Percentiles rank a stretch among this genome's conserved stretches.
These are phyloP conservation scores for Globisporangium ultimum DNA, from an alignment of 352 stramenopile genomes.

Conservation along the genomic window DNA sequence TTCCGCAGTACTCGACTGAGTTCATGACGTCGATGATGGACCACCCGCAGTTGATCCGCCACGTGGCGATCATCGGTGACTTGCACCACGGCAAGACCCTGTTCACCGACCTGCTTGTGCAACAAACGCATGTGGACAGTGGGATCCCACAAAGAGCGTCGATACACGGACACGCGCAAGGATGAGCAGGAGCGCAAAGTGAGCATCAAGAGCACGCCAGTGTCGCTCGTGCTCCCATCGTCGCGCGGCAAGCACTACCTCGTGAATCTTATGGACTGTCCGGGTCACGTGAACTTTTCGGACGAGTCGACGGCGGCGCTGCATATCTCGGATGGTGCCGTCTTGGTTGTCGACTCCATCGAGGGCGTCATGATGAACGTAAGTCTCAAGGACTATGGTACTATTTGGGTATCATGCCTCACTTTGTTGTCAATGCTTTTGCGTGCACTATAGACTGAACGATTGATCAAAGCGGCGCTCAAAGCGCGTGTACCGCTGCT, in stretches of 20 bases:
- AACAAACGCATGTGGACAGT: slow-evolving; percentile 85
- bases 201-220: slow-evolving; percentile 95
- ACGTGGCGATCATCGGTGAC: slow-evolving; percentile 96
- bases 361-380: slow-evolving; percentile 98
- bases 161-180: slow-evolving; percentile 95
- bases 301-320: slow-evolving; percentile 94
- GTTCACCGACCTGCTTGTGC: slow-evolving; percentile 90
- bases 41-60: slow-evolving; percentile 86
- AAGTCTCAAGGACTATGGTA: slow-evolving; percentile 6
- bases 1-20: slow-evolving; percentile 75
- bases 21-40: slow-evolving; percentile 91
- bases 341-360: slow-evolving; percentile 97
- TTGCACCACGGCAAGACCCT: slow-evolving; percentile 96
- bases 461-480: slow-evolving; percentile 92
- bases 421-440: background rate
- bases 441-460: slow-evolving; percentile 81
- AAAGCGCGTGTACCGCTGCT: slow-evolving; percentile 87
- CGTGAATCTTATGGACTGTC: slow-evolving; percentile 97
- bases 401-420: background rate
- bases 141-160: slow-evolving; percentile 75
- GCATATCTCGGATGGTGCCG: slow-evolving; percentile 91
- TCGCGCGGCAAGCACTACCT: slow-evolving; percentile 95
- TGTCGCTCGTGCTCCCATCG: slow-evolving; percentile 93
- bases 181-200: slow-evolving; percentile 97
- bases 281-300: slow-evolving; percentile 97